A percentile compares a stretch with the other conserved stretches of the same genome.
Evolutionary conservation across 305 asterid genomes (phyloP).

Genomic region (Lippia alba): DNA sequence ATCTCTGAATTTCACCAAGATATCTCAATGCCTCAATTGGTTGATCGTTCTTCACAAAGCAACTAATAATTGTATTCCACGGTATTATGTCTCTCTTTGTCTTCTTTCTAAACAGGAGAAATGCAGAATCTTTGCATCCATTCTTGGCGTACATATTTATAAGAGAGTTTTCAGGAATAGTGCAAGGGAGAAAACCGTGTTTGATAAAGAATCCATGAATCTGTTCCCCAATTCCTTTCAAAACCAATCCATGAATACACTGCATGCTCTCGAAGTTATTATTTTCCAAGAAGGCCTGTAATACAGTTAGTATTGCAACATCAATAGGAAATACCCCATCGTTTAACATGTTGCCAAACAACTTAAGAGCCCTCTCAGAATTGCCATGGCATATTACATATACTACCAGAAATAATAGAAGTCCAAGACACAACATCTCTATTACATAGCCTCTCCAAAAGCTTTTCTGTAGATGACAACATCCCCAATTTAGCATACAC

Average conservation of each 20-base stretch:
- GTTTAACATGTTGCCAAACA: constrained; percentile 44
- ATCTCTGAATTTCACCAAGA: constrained; percentile 39
- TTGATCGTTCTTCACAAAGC: constrained; percentile 45
- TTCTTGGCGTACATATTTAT: constrained; percentile 49
- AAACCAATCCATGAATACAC: constrained; percentile 51
- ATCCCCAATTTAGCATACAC: constrained; percentile 49
- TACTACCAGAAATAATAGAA: constrained; percentile 48
- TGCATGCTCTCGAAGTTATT: constrained; percentile 30
- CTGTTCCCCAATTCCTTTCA: constrained; percentile 46
- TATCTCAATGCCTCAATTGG: constrained; percentile 39
- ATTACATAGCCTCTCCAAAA: constrained; percentile 28
- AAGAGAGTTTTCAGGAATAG: constrained; percentile 47
- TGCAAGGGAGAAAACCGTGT: constrained; percentile 43
- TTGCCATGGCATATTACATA: constrained; percentile 33
- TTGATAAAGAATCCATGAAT: constrained; percentile 53
- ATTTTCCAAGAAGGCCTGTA: constrained; percentile 44
- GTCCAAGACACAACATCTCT: constrained; percentile 62
- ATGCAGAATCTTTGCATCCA: constrained; percentile 33
- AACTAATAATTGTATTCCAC: constrained; percentile 52
- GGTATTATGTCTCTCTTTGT: constrained; percentile 43
- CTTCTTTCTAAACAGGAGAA: constrained; percentile 42
- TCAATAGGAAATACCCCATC: constrained; percentile 48
- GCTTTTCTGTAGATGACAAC: constrained; percentile 37
- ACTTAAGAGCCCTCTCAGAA: constrained; percentile 33
- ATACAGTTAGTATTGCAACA: constrained; percentile 38